These are phyloP conservation scores for Trametopsis cervina DNA, from an alignment of 768 basidiomycete species.

Conservation along the genomic window DNA sequence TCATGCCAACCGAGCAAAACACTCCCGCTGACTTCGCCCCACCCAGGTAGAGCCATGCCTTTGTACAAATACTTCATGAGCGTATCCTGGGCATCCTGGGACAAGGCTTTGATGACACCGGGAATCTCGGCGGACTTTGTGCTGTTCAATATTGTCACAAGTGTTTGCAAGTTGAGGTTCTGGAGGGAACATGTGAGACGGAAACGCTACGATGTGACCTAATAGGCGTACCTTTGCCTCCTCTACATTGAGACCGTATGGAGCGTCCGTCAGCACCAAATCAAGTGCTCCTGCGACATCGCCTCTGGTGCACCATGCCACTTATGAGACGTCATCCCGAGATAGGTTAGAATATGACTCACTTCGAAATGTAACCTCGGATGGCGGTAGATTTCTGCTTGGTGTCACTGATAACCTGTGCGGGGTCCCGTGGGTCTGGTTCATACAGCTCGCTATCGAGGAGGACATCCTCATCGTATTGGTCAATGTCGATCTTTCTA, in stretches of 20 bases:
- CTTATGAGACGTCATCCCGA: not conserved
- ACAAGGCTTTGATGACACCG: slow-evolving; percentile 61
- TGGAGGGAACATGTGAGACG: slow-evolving; percentile 23
- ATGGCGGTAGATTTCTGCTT: slow-evolving; percentile 70
- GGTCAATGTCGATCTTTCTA: slow-evolving; percentile 92
- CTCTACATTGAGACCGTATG: slow-evolving; percentile 83
- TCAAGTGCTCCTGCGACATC: slow-evolving; percentile 71
- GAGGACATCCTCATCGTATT: slow-evolving; percentile 85
- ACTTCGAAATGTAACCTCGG: slow-evolving; percentile 70
- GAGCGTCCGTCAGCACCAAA: slow-evolving; percentile 66
- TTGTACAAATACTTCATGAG: slow-evolving; percentile 99
- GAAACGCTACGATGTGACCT: not conserved
- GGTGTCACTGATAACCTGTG: slow-evolving; percentile 66
- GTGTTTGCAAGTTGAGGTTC: slow-evolving; percentile 71
- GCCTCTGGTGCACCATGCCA: slow-evolving; percentile 44
- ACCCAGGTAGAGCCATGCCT: slow-evolving; percentile 71
- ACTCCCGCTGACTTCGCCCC: slow-evolving; percentile 58
- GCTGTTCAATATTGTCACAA: slow-evolving; percentile 88
- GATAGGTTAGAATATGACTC: slow-evolving; percentile 20
- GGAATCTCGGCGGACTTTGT: slow-evolving; percentile 88
- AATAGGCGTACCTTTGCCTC: slow-evolving; percentile 75
- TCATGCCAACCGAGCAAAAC: slow-evolving; percentile 90
- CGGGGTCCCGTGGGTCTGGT: slow-evolving; percentile 74
- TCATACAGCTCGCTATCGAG: slow-evolving; percentile 83
- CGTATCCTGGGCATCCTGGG: slow-evolving; percentile 75